Percentiles rank a stretch among this genome's conserved stretches.
These are phyloP conservation scores for Melaleuca quinquenervia DNA, from an alignment of 345 rosid species.

Conservation along the genomic window DNA sequence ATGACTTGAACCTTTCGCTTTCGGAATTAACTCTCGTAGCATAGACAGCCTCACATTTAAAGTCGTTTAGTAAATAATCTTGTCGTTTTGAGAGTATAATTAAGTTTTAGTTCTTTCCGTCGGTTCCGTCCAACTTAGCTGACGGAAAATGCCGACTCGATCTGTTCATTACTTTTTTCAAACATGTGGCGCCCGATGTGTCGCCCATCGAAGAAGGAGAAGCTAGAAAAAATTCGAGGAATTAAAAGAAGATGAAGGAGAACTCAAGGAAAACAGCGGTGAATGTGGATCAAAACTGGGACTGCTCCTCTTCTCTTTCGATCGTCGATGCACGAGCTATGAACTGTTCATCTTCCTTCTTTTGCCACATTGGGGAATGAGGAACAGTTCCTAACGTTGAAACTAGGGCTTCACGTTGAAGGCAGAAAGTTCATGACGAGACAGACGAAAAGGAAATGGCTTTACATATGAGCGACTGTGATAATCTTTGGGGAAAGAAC, in stretches of 20 bases:
- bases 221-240: background rate
- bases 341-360: background rate
- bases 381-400: background rate
- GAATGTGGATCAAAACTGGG: too few relatives aligned
- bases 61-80: background rate
- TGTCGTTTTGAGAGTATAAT: background rate
- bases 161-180: background rate
- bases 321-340: too few relatives aligned
- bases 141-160: rapidly evolving
- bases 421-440: background rate
- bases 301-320: too few relatives aligned
- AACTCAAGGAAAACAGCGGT: background rate
- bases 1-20: background rate
- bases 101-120: background rate
- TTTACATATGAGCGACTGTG: background rate
- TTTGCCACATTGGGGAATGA: background rate
- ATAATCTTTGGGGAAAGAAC: background rate
- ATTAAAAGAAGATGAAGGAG: background rate
- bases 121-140: background rate
- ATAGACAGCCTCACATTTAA: background rate
- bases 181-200: background rate
- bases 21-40: background rate
- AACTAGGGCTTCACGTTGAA: background rate
- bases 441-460: background rate
- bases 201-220: too few relatives aligned